Base-by-base conservation (phyloP, 495 filamentous ascomycete genomes). In the Penicillium soppii region DNA sequence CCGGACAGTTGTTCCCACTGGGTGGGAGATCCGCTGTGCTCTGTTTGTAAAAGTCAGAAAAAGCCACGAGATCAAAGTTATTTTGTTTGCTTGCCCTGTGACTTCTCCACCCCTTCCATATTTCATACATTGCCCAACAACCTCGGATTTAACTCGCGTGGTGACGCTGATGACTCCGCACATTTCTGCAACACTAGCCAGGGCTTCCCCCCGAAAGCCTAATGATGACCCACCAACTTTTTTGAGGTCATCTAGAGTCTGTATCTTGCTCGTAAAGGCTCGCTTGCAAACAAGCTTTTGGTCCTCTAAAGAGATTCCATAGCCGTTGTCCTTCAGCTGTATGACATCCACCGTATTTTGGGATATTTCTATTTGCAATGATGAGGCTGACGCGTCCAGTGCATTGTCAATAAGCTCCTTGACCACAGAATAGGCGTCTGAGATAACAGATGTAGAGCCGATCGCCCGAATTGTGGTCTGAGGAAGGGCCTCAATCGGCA, bases 391-490 rank as follows among this genome's bases (percentile, higher is more conserved):
- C 4, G 92, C 88, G 66, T 97, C 94, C 7, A 97, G 75, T 16
- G 90, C 82, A 65, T 98, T 98, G 52, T 98, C 94, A 26, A 98
- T 61, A 8, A 97, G 81, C 62, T 98, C 94, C 65, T 98, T 98
- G 44, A 95, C 80, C 13, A 96, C 73, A 5, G 83, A 82, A 45
- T 77, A 77, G 8, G 92, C 77, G 41, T 89, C 85, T 4, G 85
- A 81, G 53, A 97, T 83, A 48, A 78, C 81, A 54, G 90, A 82
- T 17, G 84, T 73, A 7, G 91, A 89, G 45, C 87, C 85, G 43
- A 97, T 82, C 30, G 82, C 80, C 32, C 78, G 80, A 43, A 85
- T 70, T 37, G 88, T 83, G 20, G 75, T 67, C 23, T 77, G 72
- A 2, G 89, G 84, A 45, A 97, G 86, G 50, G 81, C 73, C 55